Base-by-base conservation (phyloP, 768 basidiomycete genomes). In the Fomitopsis serialis region DNA sequence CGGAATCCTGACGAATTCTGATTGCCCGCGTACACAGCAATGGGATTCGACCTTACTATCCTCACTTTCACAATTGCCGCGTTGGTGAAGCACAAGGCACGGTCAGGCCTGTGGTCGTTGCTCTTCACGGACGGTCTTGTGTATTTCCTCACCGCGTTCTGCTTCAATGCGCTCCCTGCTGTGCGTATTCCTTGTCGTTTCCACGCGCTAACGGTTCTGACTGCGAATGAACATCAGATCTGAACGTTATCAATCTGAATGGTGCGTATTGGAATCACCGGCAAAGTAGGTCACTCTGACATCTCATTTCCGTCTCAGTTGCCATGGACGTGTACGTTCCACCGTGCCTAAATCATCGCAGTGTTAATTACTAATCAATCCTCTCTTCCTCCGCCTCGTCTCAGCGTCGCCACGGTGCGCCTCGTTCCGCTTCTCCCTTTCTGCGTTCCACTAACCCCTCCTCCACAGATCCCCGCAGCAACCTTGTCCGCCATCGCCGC, bases 81-180 rank as follows among this genome's bases (percentile, higher is more conserved):
- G 1, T 72, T 87, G 25, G 62, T 56, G 48, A 61, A 59, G 23
- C 73, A 75, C 58, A 77, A 80, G 19, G 70, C 74, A 4, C 72
- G 78, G 44, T 83, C 80, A 3, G 80, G 76, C 54, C 72, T 89
- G n/a, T 86, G 85, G 77, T 75, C 77, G 58, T 67, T 89, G 45
- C 77, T 89, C 48, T 86, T 87, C 69, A 74, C 78, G n/a, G 86
- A 88, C 59, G 87, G 87, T 19, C 70, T 89, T 43, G 78, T 85
- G 6, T 87, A 82, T 63, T 87, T 87, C 61, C 54, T 86, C 24
- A 70, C 85, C 37, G 79, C 85, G 1, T 87, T 85, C 56, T 72
- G 78, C 15, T 82, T 77, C 49, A 88, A 87, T 58, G 78, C 78
- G 54, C 72, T 86, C 48, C 85, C 85, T 34, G 87, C 87, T 21